Evolutionary conservation across 345 rosid species (phyloP).

Genomic region (Garcia nutans): DNA sequence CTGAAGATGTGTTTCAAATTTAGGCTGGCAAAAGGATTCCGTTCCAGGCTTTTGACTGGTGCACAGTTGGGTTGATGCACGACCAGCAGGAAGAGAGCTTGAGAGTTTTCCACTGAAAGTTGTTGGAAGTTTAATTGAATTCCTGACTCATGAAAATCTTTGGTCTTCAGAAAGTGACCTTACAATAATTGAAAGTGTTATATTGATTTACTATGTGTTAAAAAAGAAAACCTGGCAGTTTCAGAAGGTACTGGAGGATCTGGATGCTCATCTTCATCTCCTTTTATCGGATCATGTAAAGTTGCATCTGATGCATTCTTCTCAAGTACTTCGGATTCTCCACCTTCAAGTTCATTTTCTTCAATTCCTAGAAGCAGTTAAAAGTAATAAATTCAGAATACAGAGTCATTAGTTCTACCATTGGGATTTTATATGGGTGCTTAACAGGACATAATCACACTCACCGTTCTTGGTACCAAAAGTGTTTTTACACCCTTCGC

Average conservation of each 20-base stretch:
- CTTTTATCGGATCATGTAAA: conserved; percentile 8
- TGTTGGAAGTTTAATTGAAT: conserved; percentile 11
- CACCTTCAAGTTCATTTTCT: conserved; percentile 30
- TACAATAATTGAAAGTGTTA: background rate
- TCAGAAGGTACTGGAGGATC: conserved; percentile 26
- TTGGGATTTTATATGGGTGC: background rate
- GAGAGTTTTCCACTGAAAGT: conserved; percentile 20
- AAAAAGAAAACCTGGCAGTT: conserved; percentile 30
- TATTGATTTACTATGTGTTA: background rate
- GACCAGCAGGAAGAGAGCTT: conserved; percentile 19
- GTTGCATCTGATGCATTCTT: conserved; percentile 19
- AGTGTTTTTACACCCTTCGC: conserved; percentile 61
- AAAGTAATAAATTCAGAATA: too few species aligned
- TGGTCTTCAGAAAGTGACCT: background rate
- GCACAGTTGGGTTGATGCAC: conserved; percentile 15
- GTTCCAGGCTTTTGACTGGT: conserved; percentile 20
- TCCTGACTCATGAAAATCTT: conserved; percentile 10
- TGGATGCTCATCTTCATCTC: conserved; percentile 29
- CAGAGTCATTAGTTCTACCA: background rate
- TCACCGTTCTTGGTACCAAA: conserved; percentile 50
- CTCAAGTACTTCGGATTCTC: conserved; percentile 27
- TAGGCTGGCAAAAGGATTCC: conserved; percentile 19
- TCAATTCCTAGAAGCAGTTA: conserved; percentile 19
- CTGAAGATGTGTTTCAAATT: conserved; percentile 25
- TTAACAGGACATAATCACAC: conserved; percentile 7